Percentiles rank a stretch among this genome's conserved stretches.
Evolutionary conservation across 495 filamentous ascomycete species (phyloP).

Genomic region (Hamigera avellanea): DNA sequence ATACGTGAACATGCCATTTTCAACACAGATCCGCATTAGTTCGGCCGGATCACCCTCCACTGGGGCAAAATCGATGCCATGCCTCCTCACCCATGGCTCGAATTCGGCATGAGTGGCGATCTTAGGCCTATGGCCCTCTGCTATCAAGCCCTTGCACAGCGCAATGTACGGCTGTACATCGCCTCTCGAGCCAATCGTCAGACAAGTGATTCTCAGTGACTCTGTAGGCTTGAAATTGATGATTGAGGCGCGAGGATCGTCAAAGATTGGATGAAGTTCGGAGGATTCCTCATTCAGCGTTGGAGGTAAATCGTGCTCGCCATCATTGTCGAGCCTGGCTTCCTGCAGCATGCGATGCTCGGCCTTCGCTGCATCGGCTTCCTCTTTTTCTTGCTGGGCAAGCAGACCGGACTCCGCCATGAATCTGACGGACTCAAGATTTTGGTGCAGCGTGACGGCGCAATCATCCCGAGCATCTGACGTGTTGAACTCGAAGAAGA

Average conservation of each 20-base stretch:
- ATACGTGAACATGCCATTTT: constrained; percentile 95
- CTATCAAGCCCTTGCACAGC: constrained; percentile 78
- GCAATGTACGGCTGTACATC: constrained; percentile 98
- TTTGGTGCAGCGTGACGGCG: constrained; percentile 64
- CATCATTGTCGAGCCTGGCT: constrained; percentile 53
- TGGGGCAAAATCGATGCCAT: constrained; percentile 84
- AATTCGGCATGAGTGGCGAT: constrained; percentile 94
- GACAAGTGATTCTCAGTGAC: constrained; percentile 75
- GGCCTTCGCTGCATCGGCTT: constrained; percentile 64
- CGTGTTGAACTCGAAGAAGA: constrained; percentile 88
- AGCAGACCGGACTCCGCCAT: constrained; percentile 61
- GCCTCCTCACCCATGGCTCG: constrained; percentile 71
- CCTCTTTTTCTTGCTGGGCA: constrained; percentile 54
- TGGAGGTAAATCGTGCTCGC: constrained; percentile 42
- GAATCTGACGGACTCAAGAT: constrained; percentile 59
- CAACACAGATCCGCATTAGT: constrained; percentile 89
- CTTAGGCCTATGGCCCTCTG: constrained; percentile 73
- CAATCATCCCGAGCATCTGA: constrained; percentile 79
- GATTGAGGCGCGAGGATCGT: constrained; percentile 84
- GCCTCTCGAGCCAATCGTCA: constrained; percentile 91
- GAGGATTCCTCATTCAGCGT: constrained; percentile 29
- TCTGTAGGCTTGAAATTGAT: constrained; percentile 87
- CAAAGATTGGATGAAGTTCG: constrained; percentile 61
- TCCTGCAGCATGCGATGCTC: constrained; percentile 76
- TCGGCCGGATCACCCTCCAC: constrained; percentile 90